Percentiles rank a stretch among this genome's conserved stretches.
phyloP scores from a whole-genome alignment of 2,329 filamentous ascomycete species.

The Aureobasidium melanogenum region DNA sequence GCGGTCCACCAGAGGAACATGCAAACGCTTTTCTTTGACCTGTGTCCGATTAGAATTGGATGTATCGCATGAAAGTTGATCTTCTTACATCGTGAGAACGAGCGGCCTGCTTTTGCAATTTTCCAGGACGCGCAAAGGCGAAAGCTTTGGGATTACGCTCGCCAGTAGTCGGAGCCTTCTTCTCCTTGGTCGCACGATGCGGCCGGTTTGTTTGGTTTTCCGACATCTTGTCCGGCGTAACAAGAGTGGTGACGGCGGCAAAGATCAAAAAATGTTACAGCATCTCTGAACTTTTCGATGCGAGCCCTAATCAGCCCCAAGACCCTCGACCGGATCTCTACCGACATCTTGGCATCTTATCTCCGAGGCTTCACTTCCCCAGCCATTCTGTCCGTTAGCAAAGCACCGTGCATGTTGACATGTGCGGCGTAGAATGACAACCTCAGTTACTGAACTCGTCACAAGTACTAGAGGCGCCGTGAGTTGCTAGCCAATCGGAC shows the following conservation, averaged over 20 bases:
- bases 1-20: slow-evolving; percentile 93
- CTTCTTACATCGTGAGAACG: slow-evolving; percentile 60
- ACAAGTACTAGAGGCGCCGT: not conserved
- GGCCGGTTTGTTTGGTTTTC: slow-evolving; percentile 69
- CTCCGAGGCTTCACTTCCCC: not conserved
- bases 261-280: slow-evolving; percentile 10
- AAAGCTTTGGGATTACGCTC: slow-evolving; percentile 86
- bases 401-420: not conserved
- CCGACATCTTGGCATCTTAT: slow-evolving; percentile 10
- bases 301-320: not conserved
- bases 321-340: not conserved
- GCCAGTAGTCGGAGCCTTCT: slow-evolving; percentile 57
- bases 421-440: not conserved
- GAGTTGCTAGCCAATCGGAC: not conserved
- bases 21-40: slow-evolving; percentile 91
- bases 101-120: slow-evolving; percentile 64
- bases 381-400: not conserved
- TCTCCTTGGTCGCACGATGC: slow-evolving; percentile 81
- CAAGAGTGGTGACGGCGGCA: not conserved
- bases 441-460: not conserved
- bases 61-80: not conserved
- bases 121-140: slow-evolving; percentile 72
- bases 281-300: slow-evolving; percentile 1
- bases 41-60: slow-evolving; percentile 27
- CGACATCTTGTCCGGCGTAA: slow-evolving; percentile 20